Base-by-base conservation (phyloP, 179 eudicot species). In the Actinidia polygama region DNA sequence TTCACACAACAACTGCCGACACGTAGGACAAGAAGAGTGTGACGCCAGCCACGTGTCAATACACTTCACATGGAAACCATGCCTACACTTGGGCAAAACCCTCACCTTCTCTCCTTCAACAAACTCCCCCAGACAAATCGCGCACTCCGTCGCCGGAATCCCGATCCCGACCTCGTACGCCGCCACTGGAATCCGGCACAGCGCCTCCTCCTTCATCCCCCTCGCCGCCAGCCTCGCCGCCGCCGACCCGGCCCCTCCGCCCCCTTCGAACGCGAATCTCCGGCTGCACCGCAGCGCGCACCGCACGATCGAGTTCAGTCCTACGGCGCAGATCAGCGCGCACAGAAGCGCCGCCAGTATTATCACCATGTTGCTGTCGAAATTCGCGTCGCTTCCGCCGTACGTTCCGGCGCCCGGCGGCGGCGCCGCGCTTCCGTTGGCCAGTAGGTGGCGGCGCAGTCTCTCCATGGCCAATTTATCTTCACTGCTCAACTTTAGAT, bases 361-460 rank as follows among this genome's bases (percentile, higher is more conserved):
- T 85, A 91, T 91, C 50, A 92, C 89, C 81, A 91, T 93, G 84
- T 91, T 89, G 85, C 90, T 87, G 50, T 92, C 94, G 69, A 92
- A 92, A 16, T 77, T 77, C 0, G 68, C 53, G 44, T 61, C 69
- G 53, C 36, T 40, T 40, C 44, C 36, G 54, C 54, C 80, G 53
- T 58, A 77, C 4, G 79, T 6, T 11, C 57, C 50, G 66, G 58
- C 6, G 55, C 6, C 19, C 54, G 36, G 15, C 36, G 69, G 55
- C 19, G 54, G 40, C n/a, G 30, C 10, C n/a, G 63, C 53, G 44
- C 15, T 10, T 30, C 54, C 19, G 9, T 47, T 5, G 19, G 79
- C 64, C 15, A 58, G 55, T 5, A 77, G 68, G 68, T 58, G 68
- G 10, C 79, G 79, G 68, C 46, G 80, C 8, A 55, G 64, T 50